These are phyloP conservation scores for Aristolochia fimbriata DNA, from an alignment of 164 flowering plant species.

Conservation along the genomic window DNA sequence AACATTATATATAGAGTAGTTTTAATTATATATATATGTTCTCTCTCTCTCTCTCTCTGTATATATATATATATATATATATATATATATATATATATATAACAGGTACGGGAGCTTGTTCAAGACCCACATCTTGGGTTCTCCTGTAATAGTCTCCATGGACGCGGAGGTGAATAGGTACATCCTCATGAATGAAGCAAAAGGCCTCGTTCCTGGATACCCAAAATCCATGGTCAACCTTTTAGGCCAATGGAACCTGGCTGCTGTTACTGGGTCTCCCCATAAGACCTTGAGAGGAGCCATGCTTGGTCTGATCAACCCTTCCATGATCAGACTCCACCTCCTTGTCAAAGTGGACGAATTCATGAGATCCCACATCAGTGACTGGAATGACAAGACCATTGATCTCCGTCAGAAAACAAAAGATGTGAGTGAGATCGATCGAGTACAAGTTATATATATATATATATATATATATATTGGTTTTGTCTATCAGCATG, in stretches of 20 bases:
- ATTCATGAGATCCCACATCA: conserved; percentile 3
- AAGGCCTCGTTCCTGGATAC: conserved; percentile 93
- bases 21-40: too few relatives aligned
- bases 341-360: neutral
- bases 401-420: conserved; percentile 78
- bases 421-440: conserved; percentile 80
- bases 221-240: conserved; percentile 90
- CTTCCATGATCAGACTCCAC: conserved; percentile 18
- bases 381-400: conserved; percentile 47
- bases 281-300: conserved; percentile 89
- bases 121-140: conserved; percentile 87
- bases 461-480: too few relatives aligned
- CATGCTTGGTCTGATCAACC: conserved; percentile 58
- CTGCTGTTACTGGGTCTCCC: conserved; percentile 73
- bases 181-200: conserved; percentile 77
- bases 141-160: conserved; percentile 90
- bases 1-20: too few relatives aligned
- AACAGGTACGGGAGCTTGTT: conserved; percentile 75
- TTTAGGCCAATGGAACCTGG: conserved; percentile 76
- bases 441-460: too few relatives aligned
- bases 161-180: conserved; percentile 86
- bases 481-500: too few relatives aligned
- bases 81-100: too few relatives aligned
- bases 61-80: too few relatives aligned
- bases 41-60: too few relatives aligned